phyloP scores from a whole-genome alignment of 2,329 filamentous ascomycete genomes.

The Paracoccidioides brasiliensis region DNA sequence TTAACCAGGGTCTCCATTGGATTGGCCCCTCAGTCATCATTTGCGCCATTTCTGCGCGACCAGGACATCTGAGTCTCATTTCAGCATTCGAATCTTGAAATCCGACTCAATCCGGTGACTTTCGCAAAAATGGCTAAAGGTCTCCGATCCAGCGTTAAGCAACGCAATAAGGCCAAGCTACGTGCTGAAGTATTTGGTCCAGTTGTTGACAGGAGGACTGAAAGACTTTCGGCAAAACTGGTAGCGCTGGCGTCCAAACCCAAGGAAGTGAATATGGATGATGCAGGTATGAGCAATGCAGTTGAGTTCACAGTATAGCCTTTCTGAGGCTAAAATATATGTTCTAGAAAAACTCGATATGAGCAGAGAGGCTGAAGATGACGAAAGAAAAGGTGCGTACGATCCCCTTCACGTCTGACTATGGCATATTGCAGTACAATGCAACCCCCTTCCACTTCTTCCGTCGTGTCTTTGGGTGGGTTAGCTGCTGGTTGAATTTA shows the following conservation, averaged over 20 bases:
- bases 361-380: slow-evolving; percentile 11
- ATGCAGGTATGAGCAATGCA: slow-evolving; percentile 13
- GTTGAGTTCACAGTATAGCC: no score
- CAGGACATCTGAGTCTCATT: background rate
- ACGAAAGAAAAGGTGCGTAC: slow-evolving; percentile 4
- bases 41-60: background rate
- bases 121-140: slow-evolving; percentile 67
- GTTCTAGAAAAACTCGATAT: slow-evolving; percentile 11
- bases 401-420: background rate
- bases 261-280: slow-evolving; percentile 34
- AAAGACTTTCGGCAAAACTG: slow-evolving; percentile 75
- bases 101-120: background rate
- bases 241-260: slow-evolving; percentile 66
- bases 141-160: slow-evolving; percentile 62
- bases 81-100: background rate
- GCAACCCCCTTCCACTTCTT: background rate
- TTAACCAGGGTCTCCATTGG: no score
- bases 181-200: slow-evolving; percentile 76
- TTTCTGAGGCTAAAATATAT: slow-evolving; percentile 2
- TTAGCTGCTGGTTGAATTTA: no score
- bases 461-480: no score
- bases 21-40: no score
- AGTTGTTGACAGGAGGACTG: slow-evolving; percentile 61
- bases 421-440: background rate
- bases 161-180: slow-evolving; percentile 70